Evolutionary conservation across 495 filamentous ascomycete species (phyloP).

Genomic region (Apiosordaria backusii): DNA sequence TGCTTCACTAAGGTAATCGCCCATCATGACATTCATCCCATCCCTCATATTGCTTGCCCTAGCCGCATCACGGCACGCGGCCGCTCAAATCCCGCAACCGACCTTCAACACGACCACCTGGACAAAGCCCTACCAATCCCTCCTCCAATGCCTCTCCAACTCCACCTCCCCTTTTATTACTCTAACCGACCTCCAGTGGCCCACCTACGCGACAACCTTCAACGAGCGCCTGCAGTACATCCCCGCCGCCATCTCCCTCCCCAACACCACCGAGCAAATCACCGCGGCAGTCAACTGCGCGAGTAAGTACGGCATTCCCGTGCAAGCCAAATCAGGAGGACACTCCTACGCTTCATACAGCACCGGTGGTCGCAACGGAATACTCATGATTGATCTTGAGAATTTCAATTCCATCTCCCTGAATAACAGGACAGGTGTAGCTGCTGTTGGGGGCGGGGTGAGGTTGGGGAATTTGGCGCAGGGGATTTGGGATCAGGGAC

Average conservation of each 20-base stretch:
- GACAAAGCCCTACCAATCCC: not conserved
- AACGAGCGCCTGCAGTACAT: constrained; percentile 56
- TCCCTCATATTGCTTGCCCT: not conserved
- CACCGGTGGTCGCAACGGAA: constrained; percentile 46
- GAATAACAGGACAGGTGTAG: constrained; percentile 42
- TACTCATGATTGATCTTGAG: constrained; percentile 51
- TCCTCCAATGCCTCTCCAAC: constrained; percentile 15
- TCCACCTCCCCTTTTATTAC: constrained; percentile 19
- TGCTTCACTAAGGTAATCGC: not conserved
- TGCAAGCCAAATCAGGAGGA: constrained; percentile 63
- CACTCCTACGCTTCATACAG: constrained; percentile 65
- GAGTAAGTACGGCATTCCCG: constrained; percentile 41
- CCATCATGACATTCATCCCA: not conserved
- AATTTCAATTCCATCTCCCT: constrained; percentile 32
- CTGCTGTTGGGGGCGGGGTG: constrained; percentile 55
- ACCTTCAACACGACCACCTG: not conserved
- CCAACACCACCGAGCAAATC: constrained; percentile 48
- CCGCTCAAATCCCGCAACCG: not conserved
- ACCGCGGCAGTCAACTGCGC: constrained; percentile 51
- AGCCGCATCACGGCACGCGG: not conserved
- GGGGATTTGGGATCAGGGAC: constrained; percentile 47
- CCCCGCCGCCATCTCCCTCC: constrained; percentile 56
- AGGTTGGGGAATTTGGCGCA: constrained; percentile 57
- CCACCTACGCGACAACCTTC: constrained; percentile 40
- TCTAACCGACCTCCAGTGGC: constrained; percentile 27